Conservation (phyloP, 2,329 filamentous ascomycete species). For the Ceratocystis harringtonii region DNA sequence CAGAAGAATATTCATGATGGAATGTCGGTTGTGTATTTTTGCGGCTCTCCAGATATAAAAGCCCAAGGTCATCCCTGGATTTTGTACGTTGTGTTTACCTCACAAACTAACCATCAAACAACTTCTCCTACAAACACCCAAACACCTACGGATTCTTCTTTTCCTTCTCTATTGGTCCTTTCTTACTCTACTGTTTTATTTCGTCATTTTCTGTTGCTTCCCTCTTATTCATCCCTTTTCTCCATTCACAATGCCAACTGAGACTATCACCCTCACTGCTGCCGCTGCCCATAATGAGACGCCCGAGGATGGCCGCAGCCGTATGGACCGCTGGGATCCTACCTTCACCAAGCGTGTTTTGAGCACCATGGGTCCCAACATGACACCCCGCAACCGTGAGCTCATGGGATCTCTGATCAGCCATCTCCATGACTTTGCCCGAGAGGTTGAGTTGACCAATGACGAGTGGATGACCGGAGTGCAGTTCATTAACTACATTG, state of each 20-base stretch:
- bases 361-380: slow-evolving; percentile 56
- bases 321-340: slow-evolving; percentile 36
- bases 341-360: slow-evolving; percentile 62
- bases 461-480: slow-evolving; percentile 68
- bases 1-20: not conserved
- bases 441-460: slow-evolving; percentile 60
- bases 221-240: not conserved
- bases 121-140: not conserved
- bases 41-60: slow-evolving; percentile 12
- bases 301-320: slow-evolving; percentile 6
- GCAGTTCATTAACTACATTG: slow-evolving; percentile 59
- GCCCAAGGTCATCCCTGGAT: not conserved
- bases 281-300: not conserved
- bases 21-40: slow-evolving; percentile 12
- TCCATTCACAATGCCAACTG: not conserved
- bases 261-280: slow-evolving; percentile 9
- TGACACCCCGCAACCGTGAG: slow-evolving; percentile 46
- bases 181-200: not conserved
- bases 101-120: not conserved
- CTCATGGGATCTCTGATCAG: slow-evolving; percentile 49
- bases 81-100: not conserved
- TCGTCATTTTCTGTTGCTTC: not conserved
- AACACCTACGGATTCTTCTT: too few relatives aligned
- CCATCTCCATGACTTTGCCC: slow-evolving; percentile 65
- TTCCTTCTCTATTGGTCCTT: not conserved